Conservation (phyloP, 257 asterid genomes). For the Linderniella brevidens region DNA sequence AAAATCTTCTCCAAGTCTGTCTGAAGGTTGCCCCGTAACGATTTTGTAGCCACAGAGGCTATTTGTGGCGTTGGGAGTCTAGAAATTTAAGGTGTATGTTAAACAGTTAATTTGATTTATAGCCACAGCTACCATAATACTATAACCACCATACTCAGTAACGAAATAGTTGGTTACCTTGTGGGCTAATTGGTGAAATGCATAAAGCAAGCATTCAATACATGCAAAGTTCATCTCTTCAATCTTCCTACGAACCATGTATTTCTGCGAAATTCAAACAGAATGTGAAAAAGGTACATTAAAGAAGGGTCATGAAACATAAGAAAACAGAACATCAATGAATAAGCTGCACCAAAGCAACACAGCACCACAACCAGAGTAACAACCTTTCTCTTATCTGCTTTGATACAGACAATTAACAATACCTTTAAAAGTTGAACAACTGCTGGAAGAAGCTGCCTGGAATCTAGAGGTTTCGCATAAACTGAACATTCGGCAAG, state of each 20-base stretch:
- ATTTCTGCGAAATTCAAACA: slow-evolving; percentile 37
- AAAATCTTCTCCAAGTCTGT: slow-evolving; percentile 94
- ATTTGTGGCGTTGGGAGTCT: slow-evolving; percentile 84
- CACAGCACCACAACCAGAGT: neutral
- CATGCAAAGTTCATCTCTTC: slow-evolving; percentile 66
- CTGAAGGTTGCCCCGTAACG: slow-evolving; percentile 95
- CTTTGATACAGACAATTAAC: slow-evolving; percentile 7
- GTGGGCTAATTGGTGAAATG: slow-evolving; percentile 76
- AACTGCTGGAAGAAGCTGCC: slow-evolving; percentile 67
- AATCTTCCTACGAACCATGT: slow-evolving; percentile 68
- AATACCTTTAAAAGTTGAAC: slow-evolving; percentile 83
- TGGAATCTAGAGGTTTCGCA: slow-evolving; percentile 78
- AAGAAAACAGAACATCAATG: neutral
- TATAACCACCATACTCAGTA: too few relatives aligned
- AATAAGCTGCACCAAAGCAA: slow-evolving; percentile 2
- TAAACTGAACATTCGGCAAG: slow-evolving; percentile 75
- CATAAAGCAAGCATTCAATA: slow-evolving; percentile 60
- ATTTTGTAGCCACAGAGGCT: slow-evolving; percentile 93
- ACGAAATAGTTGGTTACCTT: slow-evolving; percentile 29
- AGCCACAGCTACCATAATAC: too few relatives aligned
- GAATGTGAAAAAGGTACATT: slow-evolving; percentile 2
- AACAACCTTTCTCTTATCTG: slow-evolving; percentile 8
- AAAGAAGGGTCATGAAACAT: slow-evolving; percentile 2
- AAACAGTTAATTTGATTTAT: neutral
- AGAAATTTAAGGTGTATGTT: slow-evolving; percentile 10